Evolutionary conservation across 768 basidiomycete genomes (phyloP), one percentile per base, ranked within the genome.

Genomic region (Tylopilus vinaceipallidus): DNA sequence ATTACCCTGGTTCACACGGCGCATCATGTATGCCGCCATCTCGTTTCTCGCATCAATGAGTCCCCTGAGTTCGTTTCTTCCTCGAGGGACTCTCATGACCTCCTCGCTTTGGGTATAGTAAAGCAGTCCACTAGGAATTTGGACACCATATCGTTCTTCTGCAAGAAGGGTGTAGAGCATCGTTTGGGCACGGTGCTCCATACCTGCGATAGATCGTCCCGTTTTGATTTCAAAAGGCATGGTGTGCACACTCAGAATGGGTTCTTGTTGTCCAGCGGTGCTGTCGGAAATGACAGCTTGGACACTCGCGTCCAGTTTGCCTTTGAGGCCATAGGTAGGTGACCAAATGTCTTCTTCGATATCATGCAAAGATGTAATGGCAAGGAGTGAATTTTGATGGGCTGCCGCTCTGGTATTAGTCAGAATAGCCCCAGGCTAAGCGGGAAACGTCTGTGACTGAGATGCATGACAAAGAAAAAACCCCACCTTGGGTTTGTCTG

Each of bases 341-440:
- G 92, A 95, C 88, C 91, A 97, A 55, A 99, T 95, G 56, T 98
- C 94, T 64, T 99, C 97, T 72, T 99, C 97, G 35, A 95, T 78
- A 49, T 93, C 94, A 53, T 91, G 79, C 5, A 97, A 69, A 24
- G 84, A 73, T 6, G 80, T 73, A 41, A 99, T 83, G 0, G 91
- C 88, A 0, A 97, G 75, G 10, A 79, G 70, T 2, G 84, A 78
- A 1, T 71, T 69, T 22, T 75, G 75, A 14, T 75, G 70, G 2
- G 73, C 67, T 0, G 60, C 59, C 14, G 84, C 74, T 9, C 88
- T 79, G 2, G 83, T 84, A 58, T 95, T 84, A 4, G 77, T 78
- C 8, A 97, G 74, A 30, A 79, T 64, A 0, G 85, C 93, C 13
- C 77, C 71, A 0, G 77, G 66, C 90, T 94, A 4, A 35, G 50